A percentile compares a stretch with the other conserved stretches of the same genome.
Conservation (phyloP, 2,329 filamentous ascomycete species). For the Talaromyces sp. region DNA sequence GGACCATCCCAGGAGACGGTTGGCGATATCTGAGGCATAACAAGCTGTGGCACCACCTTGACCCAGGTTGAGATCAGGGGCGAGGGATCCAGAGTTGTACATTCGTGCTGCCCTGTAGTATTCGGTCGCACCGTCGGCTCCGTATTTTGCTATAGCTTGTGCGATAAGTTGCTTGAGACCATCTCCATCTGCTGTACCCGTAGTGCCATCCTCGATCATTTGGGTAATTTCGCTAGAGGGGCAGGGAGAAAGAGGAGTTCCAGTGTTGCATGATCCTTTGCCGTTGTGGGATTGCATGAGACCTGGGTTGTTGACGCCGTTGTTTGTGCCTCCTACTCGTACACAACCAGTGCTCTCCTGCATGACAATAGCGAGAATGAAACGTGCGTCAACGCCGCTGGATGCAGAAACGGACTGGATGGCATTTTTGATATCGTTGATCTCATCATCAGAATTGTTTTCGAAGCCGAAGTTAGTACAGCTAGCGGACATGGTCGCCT, state of each 20-base stretch:
- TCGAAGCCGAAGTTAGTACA: slow-evolving; percentile 12
- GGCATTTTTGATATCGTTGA: slow-evolving; percentile 26
- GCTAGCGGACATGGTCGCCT: slow-evolving; percentile 8
- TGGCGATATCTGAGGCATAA: slow-evolving; percentile 53
- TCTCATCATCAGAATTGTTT: slow-evolving; percentile 23
- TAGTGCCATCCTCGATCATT: slow-evolving; percentile 32
- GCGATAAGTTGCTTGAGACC: slow-evolving; percentile 29
- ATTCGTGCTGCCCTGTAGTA: slow-evolving; percentile 29
- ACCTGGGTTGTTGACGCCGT: slow-evolving; percentile 40
- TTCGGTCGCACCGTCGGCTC: slow-evolving; percentile 17
- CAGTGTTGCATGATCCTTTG: slow-evolving; percentile 29
- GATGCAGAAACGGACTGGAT: slow-evolving; percentile 32
- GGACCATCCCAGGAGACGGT: slow-evolving; percentile 45
- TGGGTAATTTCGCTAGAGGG: slow-evolving; percentile 21
- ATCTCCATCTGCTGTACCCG: slow-evolving; percentile 27
- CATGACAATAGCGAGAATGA: slow-evolving; percentile 41
- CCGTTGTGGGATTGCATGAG: slow-evolving; percentile 39
- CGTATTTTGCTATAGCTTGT: slow-evolving; percentile 7
- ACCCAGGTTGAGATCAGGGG: slow-evolving; percentile 25
- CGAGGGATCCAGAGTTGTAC: slow-evolving; percentile 36
- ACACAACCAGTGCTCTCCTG: slow-evolving; percentile 43
- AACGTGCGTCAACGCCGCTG: slow-evolving; percentile 33
- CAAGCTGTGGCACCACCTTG: slow-evolving; percentile 45
- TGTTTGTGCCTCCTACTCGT: slow-evolving; percentile 36
- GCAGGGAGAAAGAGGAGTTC: slow-evolving; percentile 15